Evolutionary conservation across 2,329 filamentous ascomycete species (phyloP), one percentile per base, ranked within the genome.

Genomic region (Dothistroma pini): DNA sequence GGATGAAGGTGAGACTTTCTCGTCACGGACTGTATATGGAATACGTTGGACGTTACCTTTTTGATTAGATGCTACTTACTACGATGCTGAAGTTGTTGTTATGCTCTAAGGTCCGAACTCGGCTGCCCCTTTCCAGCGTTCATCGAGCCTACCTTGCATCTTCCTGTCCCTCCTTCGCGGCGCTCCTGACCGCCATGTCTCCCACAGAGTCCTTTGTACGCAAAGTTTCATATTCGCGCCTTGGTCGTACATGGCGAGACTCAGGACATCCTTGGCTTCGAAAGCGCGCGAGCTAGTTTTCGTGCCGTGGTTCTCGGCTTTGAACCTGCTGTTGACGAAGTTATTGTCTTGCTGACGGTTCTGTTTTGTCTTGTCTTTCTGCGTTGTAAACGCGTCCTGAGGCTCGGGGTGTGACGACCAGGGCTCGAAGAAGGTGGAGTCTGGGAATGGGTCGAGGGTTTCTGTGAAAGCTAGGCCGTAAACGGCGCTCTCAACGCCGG

Each of bases 181-280:
- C 66, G 64, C 51, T 65, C 59, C 19, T 22, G 53, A 57, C 41
- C 63, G 54, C 65, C 16, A 68, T 55, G 56, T 71, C 63, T 70
- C 68, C 12, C 68, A 69, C 0, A 77, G 66, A n/a, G 69, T 71
- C 19, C 72, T 71, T 58, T 80, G 78, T 11, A 76, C 71, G 44
- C 74, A 67, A 41, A 80, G 65, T 61, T 75, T 76, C 76, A 78
- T 77, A 25, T 66, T 62, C 11, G 63, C 68, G 1, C 72, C 74
- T 60, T 81, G 79, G 57, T 80, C 77, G 58, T 80, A 81, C 76
- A 80, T 79, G 0, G 78, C 77, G 12, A 81, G 63, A 32, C 75
- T 74, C 25, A 79, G 58, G 3, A 77, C 74, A 22, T 79, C 74
- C 16, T 72, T 70, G 12, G 64, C 67, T 0, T 60, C 34, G 56